Conservation (phyloP, 1,284 basidiomycete species). For the Fomitiporia mediterranea region DNA sequence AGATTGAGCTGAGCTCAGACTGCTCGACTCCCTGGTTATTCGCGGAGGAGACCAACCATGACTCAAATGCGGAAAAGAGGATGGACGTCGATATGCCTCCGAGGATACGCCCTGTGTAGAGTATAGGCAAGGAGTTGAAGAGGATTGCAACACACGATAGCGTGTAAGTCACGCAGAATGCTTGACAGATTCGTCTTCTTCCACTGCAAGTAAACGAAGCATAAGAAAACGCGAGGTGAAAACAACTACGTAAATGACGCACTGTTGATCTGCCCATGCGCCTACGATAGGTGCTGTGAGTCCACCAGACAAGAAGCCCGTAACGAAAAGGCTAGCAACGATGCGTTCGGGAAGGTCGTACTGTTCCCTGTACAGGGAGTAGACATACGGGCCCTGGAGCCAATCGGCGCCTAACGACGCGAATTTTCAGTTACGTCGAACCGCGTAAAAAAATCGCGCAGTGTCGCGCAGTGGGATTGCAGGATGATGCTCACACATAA, state of each 20-base stretch:
- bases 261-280: slow-evolving; percentile 74
- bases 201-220: slow-evolving; percentile 39
- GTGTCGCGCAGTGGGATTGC: not conserved
- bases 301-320: slow-evolving; percentile 67
- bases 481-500: slow-evolving; percentile 57
- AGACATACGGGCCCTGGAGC: slow-evolving; percentile 75
- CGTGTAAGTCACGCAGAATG: slow-evolving; percentile 63
- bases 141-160: slow-evolving; percentile 55
- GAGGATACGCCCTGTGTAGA: slow-evolving; percentile 56
- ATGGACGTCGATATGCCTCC: slow-evolving; percentile 72
- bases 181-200: slow-evolving; percentile 58
- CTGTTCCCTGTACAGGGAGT: slow-evolving; percentile 67
- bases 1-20: slow-evolving; percentile 59
- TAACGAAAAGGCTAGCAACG: slow-evolving; percentile 67
- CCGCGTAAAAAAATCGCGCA: too few relatives aligned
- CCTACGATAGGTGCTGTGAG: slow-evolving; percentile 64
- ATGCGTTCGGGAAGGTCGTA: slow-evolving; percentile 57
- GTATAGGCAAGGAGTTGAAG: slow-evolving; percentile 49
- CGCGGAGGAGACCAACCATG: slow-evolving; percentile 65
- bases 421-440: slow-evolving; percentile 4
- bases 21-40: slow-evolving; percentile 46
- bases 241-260: slow-evolving; percentile 27
- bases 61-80: slow-evolving; percentile 69
- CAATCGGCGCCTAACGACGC: slow-evolving; percentile 57
- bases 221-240: not conserved